phyloP scores from a whole-genome alignment of 2,329 filamentous ascomycete species.

The Penicillium hesseltinei region DNA sequence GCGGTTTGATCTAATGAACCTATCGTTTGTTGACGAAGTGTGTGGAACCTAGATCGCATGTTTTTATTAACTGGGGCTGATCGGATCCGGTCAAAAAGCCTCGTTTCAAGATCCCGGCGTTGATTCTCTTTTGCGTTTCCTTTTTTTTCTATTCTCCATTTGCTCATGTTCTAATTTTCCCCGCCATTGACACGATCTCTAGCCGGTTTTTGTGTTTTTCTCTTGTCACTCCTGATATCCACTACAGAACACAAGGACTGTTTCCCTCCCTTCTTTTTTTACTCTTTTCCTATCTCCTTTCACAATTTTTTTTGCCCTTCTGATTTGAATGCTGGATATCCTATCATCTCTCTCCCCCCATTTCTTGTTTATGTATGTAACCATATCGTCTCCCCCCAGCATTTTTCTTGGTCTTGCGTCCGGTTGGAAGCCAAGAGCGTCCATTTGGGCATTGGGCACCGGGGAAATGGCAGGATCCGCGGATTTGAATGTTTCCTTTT shows the following conservation, averaged over 20 bases:
- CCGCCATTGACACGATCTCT: constrained; percentile 33
- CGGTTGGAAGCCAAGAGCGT: constrained; percentile 27
- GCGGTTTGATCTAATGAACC: constrained; percentile 81
- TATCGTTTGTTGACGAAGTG: constrained; percentile 26
- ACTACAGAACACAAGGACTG: constrained; percentile 23
- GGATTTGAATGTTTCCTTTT: constrained; percentile 36
- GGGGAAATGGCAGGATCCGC: constrained; percentile 31
- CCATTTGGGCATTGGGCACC: constrained; percentile 25
- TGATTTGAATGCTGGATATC: constrained; percentile 41
- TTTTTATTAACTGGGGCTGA: constrained; percentile 31
- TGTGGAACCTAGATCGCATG: constrained; percentile 35
- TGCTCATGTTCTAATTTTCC: constrained; percentile 30
- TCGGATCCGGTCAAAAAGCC: constrained; percentile 26
- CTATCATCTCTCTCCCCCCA: constrained; percentile 33
- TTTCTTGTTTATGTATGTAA: constrained; percentile 34
- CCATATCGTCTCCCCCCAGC: constrained; percentile 31
- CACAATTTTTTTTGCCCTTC: constrained; percentile 24
- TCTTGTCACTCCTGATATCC: constrained; percentile 27
- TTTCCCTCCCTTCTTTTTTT: constrained; percentile 23
- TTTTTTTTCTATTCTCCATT: constrained; percentile 25
- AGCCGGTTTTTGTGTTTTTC: constrained; percentile 23
- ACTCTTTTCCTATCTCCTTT: constrained; percentile 30
- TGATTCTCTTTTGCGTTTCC: constrained; percentile 15
- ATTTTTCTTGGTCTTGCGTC: constrained; percentile 28
- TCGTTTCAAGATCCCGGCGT: constrained; percentile 27